These are phyloP conservation scores for Mycena floridula DNA, from an alignment of 768 basidiomycete species.

Conservation along the genomic window DNA sequence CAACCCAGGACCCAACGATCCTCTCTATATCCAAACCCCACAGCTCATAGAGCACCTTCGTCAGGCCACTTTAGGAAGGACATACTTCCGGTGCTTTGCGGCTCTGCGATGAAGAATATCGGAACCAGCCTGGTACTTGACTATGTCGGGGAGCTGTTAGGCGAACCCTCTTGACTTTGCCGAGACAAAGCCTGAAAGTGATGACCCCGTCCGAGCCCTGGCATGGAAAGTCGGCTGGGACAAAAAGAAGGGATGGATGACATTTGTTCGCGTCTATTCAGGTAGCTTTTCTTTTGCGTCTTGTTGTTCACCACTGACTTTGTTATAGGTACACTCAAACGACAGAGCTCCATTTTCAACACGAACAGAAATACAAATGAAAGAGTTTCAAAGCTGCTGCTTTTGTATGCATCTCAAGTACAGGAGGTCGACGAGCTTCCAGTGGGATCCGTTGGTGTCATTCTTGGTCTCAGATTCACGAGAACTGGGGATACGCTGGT, in stretches of 20 bases:
- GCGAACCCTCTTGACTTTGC: conserved; percentile 66
- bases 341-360: conserved; percentile 58
- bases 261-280: conserved; percentile 84
- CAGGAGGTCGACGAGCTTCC: conserved; percentile 77
- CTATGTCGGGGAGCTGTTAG: conserved; percentile 74
- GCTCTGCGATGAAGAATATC: conserved; percentile 74
- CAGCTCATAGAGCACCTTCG: conserved; percentile 62
- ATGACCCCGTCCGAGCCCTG: conserved; percentile 52
- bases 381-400: conserved; percentile 64
- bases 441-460: conserved; percentile 79
- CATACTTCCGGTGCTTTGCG: conserved; percentile 76
- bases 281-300: conserved; percentile 36
- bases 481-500: conserved; percentile 85
- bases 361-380: conserved; percentile 64
- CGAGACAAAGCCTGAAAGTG: conserved; percentile 35
- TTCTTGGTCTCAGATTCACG: conserved; percentile 77
- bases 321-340: conserved; percentile 57
- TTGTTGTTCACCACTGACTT: conserved; percentile 3
- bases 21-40: conserved; percentile 60
- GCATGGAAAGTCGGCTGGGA: conserved; percentile 93
- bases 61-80: conserved; percentile 57
- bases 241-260: conserved; percentile 82
- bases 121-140: conserved; percentile 80
- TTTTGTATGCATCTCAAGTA: conserved; percentile 72
- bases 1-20: conserved; percentile 44